Conservation (phyloP, 768 basidiomycete species). For the Holtermannia corniformis region DNA sequence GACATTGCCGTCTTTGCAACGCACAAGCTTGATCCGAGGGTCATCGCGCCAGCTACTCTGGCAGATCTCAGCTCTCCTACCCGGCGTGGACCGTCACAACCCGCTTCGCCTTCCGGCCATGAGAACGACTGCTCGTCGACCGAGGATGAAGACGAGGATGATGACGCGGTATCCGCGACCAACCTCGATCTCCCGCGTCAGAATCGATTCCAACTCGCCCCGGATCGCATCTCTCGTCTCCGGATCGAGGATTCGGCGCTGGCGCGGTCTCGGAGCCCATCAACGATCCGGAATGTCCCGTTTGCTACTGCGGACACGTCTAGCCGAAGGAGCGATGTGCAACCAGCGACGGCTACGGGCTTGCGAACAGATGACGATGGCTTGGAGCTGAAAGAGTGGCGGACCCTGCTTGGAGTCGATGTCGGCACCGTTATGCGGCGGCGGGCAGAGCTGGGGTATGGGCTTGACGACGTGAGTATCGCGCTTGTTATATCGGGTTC, state of each 20-base stretch:
- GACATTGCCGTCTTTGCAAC: conserved; percentile 11
- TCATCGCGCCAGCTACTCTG: not conserved
- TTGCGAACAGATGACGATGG: conserved; percentile 11
- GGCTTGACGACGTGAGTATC: conserved; percentile 30
- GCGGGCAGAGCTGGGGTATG: conserved; percentile 35
- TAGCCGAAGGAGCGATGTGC: conserved; percentile 6
- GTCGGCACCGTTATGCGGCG: conserved; percentile 28
- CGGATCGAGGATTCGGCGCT: conserved; percentile 1
- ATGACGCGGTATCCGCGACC: not conserved
- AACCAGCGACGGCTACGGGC: conserved; percentile 7
- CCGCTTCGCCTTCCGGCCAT: not conserved
- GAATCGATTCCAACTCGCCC: conserved; percentile 28
- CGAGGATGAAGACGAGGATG: conserved; percentile 1
- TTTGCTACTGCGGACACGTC: not conserved
- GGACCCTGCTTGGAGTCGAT: conserved; percentile 20
- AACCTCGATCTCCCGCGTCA: not conserved
- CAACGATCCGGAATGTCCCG: not conserved
- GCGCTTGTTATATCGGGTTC: no score
- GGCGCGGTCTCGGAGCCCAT: not conserved
- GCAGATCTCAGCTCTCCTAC: not conserved
- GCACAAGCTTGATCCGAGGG: not conserved
- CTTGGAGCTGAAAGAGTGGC: conserved; percentile 5
- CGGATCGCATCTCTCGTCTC: conserved; percentile 5
- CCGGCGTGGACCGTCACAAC: not conserved
- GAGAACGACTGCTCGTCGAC: not conserved